These are phyloP conservation scores for Lithospermum erythrorhizon DNA, from an alignment of 257 asterid species.

Conservation along the genomic window DNA sequence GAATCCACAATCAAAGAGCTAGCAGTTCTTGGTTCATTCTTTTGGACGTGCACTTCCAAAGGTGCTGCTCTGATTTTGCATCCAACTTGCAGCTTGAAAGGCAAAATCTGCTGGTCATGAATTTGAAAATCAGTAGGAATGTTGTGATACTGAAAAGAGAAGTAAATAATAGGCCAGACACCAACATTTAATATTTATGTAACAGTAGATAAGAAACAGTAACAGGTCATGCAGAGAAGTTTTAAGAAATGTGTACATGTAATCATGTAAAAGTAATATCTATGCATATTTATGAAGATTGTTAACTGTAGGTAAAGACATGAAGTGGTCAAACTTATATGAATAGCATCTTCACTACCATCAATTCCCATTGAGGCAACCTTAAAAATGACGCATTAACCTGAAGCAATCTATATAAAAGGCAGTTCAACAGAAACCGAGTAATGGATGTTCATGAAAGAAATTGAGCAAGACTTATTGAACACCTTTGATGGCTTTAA, in stretches of 20 bases:
- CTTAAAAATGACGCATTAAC: not conserved
- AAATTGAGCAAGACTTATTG: not conserved
- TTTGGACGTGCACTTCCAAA: constrained; percentile 22
- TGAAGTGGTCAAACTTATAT: not conserved
- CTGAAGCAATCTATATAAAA: not conserved
- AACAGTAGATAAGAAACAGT: not conserved
- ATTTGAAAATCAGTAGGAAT: constrained; percentile 4
- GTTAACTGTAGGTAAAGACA: not conserved
- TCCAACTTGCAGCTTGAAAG: constrained; percentile 56
- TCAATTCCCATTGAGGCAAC: not conserved
- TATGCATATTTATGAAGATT: not conserved
- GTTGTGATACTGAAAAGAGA: not conserved
- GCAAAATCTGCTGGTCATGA: constrained; percentile 39
- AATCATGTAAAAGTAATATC: too few relatives aligned
- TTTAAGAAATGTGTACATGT: not conserved
- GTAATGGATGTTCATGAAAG: not conserved
- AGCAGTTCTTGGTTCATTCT: constrained; percentile 21
- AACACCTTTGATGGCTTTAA: not conserved
- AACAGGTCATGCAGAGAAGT: too few relatives aligned
- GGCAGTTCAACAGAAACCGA: not conserved
- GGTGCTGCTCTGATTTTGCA: constrained; percentile 32
- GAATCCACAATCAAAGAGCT: constrained; percentile 28
- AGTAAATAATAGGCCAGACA: not conserved
- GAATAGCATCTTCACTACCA: not conserved
- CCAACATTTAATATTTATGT: not conserved